phyloP scores from a whole-genome alignment of 345 rosid genomes.

The Sonneratia alba region DNA sequence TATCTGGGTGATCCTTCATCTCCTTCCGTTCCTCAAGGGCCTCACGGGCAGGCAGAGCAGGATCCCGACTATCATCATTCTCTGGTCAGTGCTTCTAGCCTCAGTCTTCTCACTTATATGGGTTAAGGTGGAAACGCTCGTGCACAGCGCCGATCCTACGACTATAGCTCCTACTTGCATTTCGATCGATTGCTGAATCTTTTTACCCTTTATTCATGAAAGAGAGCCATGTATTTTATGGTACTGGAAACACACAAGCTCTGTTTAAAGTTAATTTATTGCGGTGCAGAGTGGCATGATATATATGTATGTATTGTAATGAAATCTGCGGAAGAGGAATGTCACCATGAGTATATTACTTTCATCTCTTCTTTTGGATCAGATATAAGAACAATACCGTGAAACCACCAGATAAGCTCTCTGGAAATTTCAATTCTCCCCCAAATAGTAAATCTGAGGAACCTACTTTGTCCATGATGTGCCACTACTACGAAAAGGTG shows the following conservation, averaged over 20 bases:
- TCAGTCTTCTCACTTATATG: slow-evolving; percentile 94
- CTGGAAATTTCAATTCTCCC: too few species aligned
- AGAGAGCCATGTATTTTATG: neutral
- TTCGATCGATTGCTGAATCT: slow-evolving; percentile 67
- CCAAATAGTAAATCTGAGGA: too few species aligned
- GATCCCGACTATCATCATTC: slow-evolving; percentile 91
- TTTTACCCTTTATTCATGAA: neutral
- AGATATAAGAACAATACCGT: too few species aligned
- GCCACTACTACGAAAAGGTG: too few species aligned
- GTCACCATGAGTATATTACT: too few species aligned
- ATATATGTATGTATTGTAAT: too few species aligned
- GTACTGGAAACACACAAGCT: neutral
- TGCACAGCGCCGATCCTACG: slow-evolving; percentile 19
- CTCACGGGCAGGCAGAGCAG: slow-evolving; percentile 95
- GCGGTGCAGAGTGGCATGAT: neutral
- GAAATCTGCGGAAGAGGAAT: too few species aligned
- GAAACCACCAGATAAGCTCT: too few species aligned
- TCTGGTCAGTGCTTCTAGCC: slow-evolving; percentile 88
- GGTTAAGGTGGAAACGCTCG: slow-evolving; percentile 86
- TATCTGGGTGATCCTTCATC: slow-evolving; percentile 93
- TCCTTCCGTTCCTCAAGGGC: slow-evolving; percentile 97
- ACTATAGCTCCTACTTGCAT: slow-evolving; percentile 44
- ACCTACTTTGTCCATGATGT: too few species aligned
- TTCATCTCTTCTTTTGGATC: too few species aligned
- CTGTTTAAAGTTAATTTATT: neutral